These are phyloP conservation scores for Myxozyma mucilagina DNA, from an alignment of 805 yeast genomes.

Conservation along the genomic window DNA sequence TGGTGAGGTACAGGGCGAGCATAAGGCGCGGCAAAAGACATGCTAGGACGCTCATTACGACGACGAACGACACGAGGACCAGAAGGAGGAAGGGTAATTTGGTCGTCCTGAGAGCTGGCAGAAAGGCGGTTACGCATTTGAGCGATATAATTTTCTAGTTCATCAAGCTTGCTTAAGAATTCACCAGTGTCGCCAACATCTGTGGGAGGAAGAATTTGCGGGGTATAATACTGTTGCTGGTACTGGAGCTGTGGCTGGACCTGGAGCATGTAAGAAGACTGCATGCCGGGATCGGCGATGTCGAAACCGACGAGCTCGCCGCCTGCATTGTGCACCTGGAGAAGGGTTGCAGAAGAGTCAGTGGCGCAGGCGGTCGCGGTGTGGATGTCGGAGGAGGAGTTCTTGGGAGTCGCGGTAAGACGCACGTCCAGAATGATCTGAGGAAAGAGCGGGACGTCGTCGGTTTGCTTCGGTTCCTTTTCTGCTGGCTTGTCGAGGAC, in stretches of 20 bases:
- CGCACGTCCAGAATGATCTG: slow-evolving; percentile 27
- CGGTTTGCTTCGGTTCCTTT: background rate
- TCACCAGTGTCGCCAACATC: slow-evolving; percentile 18
- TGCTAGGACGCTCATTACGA: slow-evolving; percentile 24
- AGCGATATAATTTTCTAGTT: slow-evolving; percentile 28
- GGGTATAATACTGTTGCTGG: slow-evolving; percentile 7
- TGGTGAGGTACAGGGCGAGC: slow-evolving; percentile 3
- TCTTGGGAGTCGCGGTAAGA: slow-evolving; percentile 15
- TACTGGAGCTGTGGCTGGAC: slow-evolving; percentile 17
- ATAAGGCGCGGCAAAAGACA: slow-evolving; percentile 17
- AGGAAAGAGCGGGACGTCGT: slow-evolving; percentile 19
- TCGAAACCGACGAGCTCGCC: slow-evolving; percentile 31
- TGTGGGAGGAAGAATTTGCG: slow-evolving; percentile 4
- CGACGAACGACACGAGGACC: slow-evolving; percentile 27
- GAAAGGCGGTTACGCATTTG: slow-evolving; percentile 27
- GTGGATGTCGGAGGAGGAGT: slow-evolving; percentile 2
- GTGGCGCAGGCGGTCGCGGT: slow-evolving; percentile 29
- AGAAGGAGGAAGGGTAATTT: background rate
- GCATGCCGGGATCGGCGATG: slow-evolving; percentile 20
- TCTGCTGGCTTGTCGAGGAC: background rate
- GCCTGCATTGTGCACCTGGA: slow-evolving; percentile 28
- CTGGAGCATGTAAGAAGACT: slow-evolving; percentile 26
- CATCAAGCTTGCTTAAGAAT: slow-evolving; percentile 27
- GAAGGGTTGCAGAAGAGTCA: slow-evolving; percentile 17
- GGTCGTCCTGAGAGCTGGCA: background rate